Base-by-base conservation (phyloP, 768 basidiomycete species). In the Lanmaoa rubissima region DNA sequence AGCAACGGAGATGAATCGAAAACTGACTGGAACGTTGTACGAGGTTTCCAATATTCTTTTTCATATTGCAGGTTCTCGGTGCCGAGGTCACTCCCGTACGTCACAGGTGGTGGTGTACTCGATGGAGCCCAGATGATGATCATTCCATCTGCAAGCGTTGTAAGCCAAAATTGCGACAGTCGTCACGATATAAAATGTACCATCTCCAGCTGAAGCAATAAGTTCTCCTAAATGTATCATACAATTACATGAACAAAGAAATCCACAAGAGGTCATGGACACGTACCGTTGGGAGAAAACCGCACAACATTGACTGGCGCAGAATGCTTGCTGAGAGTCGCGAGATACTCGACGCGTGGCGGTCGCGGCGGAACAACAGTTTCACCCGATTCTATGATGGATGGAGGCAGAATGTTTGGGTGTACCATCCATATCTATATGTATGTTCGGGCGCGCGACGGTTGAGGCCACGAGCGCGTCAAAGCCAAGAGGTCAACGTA, bases 191-290 rank as follows among this genome's bases (percentile, higher is more conserved):
- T 36, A 26, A 19, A 51, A 59, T 87, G 65, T 70, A 95, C 95
- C 95, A 78, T 99, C 97, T 50, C 97, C 97, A 46, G 97, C 96
- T 14, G 95, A 97, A 48, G 97, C 97, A 67, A 99, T 86, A 34
- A 87, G 75, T 67, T 96, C 94, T 45, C 93, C 94, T 94, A 61
- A 47, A 40, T 14, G 31, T 43, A 42, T 42, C 39, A 53, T 8
- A n/a, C 32, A 32, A 39, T 28, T 5, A 38, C 45, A 46, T 65
- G 32, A 60, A 55, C 19, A 24, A 34, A 47, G 51, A 44, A 21
- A 34, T 9, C 7, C 9, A 42, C 42, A 40, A 53, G 13, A 49
- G 3, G 38, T 35, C n/a, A 21, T 14, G 41, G 56, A 65, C 55
- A 53, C 81, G 59, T 67, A 90, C 96, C 97, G 64, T 90, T 94